Base-by-base conservation (phyloP, 2,329 filamentous ascomycete genomes). In the Colletotrichum spaethianum region DNA sequence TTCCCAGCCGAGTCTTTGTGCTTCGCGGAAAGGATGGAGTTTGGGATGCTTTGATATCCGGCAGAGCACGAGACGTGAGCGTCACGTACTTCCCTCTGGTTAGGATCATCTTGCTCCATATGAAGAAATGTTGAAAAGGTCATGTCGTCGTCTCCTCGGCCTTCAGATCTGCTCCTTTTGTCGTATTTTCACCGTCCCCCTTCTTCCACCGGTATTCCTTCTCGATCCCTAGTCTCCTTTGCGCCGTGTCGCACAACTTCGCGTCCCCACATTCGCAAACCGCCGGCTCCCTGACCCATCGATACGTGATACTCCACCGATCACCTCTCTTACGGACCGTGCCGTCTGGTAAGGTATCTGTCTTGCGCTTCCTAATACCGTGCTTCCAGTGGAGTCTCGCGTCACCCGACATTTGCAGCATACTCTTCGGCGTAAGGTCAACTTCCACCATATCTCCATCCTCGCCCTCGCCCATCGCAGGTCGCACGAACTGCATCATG, bases 261-360 rank as follows among this genome's bases (percentile, higher is more conserved):
- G 82, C 73, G 72, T 89, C 78, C 3, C 87, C 87, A 74, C 87
- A 89, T 63, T 86, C 85, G 70, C 87, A 89, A 14, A 82, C 80
- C 0, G 78, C 83, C 0, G 83, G 82, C 7, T 83, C 78, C 9
- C 87, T 79, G 7, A 88, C 74, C 87, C 87, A 89, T 0, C 87
- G 83, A 75, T 87, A 89, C 2, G 87, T 89, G 53, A 89, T 82
- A 75, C 87, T 89, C 87, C 87, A 89, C 8, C 87, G 81, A 38
- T 88, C 81, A 2, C 72, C 75, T 0, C 87, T 79, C 44, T 74
- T 70, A 6, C 87, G 80, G 2, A 87, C 81, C 1, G 80, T 83
- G 0, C 85, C 87, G 73, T 89, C 86, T 0, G 78, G 20, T 1
- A 88, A 69, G 0, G 78, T 79, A 67, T 89, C 87, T 4, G 84